Evolutionary conservation across 169 alveolate genomes (phyloP).

Genomic region (Cryptosporidium sp.): DNA sequence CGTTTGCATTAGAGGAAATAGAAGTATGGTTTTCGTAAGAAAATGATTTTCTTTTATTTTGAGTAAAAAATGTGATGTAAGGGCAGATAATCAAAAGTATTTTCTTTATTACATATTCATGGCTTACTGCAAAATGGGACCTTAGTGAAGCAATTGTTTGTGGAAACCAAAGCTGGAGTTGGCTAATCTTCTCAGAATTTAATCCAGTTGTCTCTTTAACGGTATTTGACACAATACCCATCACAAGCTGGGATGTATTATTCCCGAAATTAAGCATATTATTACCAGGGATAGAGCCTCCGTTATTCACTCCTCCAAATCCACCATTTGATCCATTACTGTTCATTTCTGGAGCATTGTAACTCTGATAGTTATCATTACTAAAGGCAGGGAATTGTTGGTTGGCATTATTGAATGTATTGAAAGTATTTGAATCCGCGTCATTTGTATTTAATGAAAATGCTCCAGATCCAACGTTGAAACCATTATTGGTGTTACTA

Average conservation of each 20-base stretch:
- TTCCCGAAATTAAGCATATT: conserved; percentile 17
- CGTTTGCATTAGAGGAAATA: conserved; percentile 45
- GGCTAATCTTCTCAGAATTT: conserved; percentile 59
- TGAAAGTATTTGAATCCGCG: not conserved
- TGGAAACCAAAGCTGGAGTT: conserved; percentile 74
- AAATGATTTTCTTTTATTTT: conserved; percentile 11
- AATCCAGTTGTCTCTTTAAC: conserved; percentile 75
- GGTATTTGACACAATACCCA: conserved; percentile 66
- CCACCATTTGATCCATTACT: not conserved
- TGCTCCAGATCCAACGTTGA: not conserved
- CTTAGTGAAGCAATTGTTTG: conserved; percentile 61
- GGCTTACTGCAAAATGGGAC: conserved; percentile 72
- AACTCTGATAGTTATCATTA: not conserved
- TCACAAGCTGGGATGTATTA: conserved; percentile 59
- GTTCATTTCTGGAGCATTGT: conserved; percentile 20
- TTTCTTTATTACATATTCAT: conserved; percentile 62
- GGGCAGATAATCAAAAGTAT: conserved; percentile 43
- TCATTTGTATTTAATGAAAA: conserved; percentile 6
- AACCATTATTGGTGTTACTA: not conserved
- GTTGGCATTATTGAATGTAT: conserved; percentile 9
- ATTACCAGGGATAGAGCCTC: not conserved
- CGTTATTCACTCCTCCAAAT: conserved; percentile 2
- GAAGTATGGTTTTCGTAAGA: conserved; percentile 63
- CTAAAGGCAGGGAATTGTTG: not conserved
- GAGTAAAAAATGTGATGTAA: conserved; percentile 42